Evolutionary conservation across 2,329 filamentous ascomycete species (phyloP).

Genomic region (Venturia asperata): DNA sequence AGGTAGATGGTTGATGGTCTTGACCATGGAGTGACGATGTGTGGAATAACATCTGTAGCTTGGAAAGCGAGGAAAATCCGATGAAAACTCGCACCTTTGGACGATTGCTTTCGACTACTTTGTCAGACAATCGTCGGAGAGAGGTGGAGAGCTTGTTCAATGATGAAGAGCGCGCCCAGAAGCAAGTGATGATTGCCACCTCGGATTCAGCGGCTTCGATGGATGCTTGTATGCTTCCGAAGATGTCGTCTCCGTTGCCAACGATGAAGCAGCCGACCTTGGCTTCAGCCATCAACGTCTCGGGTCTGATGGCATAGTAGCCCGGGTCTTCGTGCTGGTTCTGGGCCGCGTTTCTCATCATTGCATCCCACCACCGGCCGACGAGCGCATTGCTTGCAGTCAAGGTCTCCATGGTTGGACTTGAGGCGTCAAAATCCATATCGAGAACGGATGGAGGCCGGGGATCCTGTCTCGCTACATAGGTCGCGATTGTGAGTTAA

Average conservation of each 20-base stretch:
- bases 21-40: constrained; percentile 56
- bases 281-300: constrained; percentile 31
- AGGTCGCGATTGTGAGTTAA: too few relatives aligned
- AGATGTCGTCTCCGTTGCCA: constrained; percentile 41
- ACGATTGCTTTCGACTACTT: constrained; percentile 33
- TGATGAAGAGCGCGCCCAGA: constrained; percentile 65
- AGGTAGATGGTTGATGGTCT: constrained; percentile 52
- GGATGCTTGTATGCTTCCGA: constrained; percentile 49
- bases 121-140: constrained; percentile 52
- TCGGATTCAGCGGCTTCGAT: constrained; percentile 55
- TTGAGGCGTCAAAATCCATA: not conserved
- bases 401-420: not conserved
- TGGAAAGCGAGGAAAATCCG: constrained; percentile 66
- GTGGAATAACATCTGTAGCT: constrained; percentile 70
- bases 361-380: constrained; percentile 10
- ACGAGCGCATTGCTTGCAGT: not conserved
- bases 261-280: constrained; percentile 34
- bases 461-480: too few relatives aligned
- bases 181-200: constrained; percentile 72
- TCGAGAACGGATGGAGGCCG: not conserved
- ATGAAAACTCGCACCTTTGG: constrained; percentile 56
- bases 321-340: constrained; percentile 30
- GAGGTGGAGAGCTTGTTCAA: constrained; percentile 51
- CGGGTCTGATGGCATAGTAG: constrained; percentile 34
- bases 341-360: constrained; percentile 13